Conservation (phyloP, 352 stramenopile species). For the Elongisporangium anandrum region DNA sequence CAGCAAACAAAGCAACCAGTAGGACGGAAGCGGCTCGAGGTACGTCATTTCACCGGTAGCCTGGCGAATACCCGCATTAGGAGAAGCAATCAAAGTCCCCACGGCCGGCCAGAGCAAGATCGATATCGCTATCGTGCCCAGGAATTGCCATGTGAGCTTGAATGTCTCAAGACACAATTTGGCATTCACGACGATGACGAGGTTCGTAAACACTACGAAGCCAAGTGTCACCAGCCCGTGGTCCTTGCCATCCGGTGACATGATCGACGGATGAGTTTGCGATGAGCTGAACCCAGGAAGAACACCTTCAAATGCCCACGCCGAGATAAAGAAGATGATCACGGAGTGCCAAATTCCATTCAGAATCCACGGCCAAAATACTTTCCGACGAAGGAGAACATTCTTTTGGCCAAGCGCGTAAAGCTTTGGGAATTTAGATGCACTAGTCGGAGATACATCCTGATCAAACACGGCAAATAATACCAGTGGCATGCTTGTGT, state of each 20-base stretch:
- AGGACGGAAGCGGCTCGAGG: constrained; percentile 46
- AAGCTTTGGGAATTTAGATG: constrained; percentile 56
- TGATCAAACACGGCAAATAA: constrained; percentile 78
- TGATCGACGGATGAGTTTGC: constrained; percentile 22
- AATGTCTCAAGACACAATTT: constrained; percentile 76
- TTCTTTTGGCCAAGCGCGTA: constrained; percentile 73
- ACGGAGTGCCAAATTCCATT: constrained; percentile 81
- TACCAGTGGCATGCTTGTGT: constrained; percentile 71
- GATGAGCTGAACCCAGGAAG: constrained; percentile 17
- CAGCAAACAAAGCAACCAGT: constrained; percentile 56
- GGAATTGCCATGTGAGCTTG: constrained; percentile 67
- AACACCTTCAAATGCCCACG: constrained; percentile 49
- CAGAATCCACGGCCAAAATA: constrained; percentile 85
- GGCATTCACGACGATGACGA: constrained; percentile 74
- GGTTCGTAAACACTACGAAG: constrained; percentile 78
- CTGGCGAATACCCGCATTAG: constrained; percentile 47
- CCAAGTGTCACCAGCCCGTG: constrained; percentile 60
- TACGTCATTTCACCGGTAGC: constrained; percentile 68
- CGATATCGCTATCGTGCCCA: constrained; percentile 46
- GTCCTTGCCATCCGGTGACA: constrained; percentile 35
- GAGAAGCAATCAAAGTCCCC: constrained; percentile 49
- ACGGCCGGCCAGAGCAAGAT: constrained; percentile 66
- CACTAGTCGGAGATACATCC: constrained; percentile 66
- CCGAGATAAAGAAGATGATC: constrained; percentile 79
- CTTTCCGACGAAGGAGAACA: constrained; percentile 38